Conservation (phyloP, 2,329 filamentous ascomycete species). For the Ophiostoma novo-ulmi region DNA sequence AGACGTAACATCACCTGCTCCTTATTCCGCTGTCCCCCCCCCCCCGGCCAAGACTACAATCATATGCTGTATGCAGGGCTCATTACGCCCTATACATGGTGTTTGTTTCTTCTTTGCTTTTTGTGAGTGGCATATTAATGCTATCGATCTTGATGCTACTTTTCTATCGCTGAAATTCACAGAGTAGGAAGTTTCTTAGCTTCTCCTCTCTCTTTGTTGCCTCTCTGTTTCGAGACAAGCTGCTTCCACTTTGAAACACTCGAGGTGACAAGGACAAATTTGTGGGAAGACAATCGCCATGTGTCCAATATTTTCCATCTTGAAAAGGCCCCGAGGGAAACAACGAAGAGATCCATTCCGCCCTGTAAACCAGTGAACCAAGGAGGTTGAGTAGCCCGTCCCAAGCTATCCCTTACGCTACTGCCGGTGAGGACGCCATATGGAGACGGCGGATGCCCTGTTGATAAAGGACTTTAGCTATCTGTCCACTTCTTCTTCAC, state of each 20-base stretch:
- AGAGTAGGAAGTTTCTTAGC: not conserved
- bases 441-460: constrained; percentile 13
- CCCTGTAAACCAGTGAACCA: not conserved
- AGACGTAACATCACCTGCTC: constrained; percentile 11
- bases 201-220: not conserved
- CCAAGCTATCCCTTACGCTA: constrained; percentile 14
- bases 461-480: not conserved
- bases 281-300: not conserved
- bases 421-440: constrained; percentile 9
- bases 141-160: not conserved
- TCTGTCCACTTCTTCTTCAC: not conserved
- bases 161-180: not conserved
- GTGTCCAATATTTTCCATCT: not conserved
- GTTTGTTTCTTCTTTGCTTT: not conserved
- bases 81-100: not conserved
- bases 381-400: not conserved
- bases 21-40: constrained; percentile 7
- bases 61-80: not conserved
- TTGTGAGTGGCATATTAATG: not conserved
- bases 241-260: constrained; percentile 10
- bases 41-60: not conserved
- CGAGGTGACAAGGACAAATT: not conserved
- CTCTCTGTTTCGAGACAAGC: constrained; percentile 6
- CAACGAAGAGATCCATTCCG: not conserved
- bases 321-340: not conserved